These are phyloP conservation scores for Microcera coccophila DNA, from an alignment of 2,329 filamentous ascomycete genomes.

Conservation along the genomic window DNA sequence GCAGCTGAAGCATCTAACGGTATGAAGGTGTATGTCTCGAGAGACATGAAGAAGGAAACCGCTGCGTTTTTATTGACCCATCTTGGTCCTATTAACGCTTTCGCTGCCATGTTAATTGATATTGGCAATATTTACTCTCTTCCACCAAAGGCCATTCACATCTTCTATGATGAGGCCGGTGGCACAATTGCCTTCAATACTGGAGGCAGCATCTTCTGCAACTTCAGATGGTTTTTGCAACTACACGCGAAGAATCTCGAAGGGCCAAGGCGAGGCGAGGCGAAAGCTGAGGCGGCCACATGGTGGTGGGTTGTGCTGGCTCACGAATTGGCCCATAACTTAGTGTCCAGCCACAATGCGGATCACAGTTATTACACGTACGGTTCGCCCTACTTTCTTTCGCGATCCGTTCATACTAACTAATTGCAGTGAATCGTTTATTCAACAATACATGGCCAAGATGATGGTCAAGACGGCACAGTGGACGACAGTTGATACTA, in stretches of 20 bases:
- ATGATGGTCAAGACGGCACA: slow-evolving; percentile 56
- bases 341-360: slow-evolving; percentile 72
- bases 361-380: slow-evolving; percentile 80
- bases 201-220: slow-evolving; percentile 86
- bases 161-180: slow-evolving; percentile 78
- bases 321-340: slow-evolving; percentile 92
- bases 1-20: slow-evolving; percentile 66
- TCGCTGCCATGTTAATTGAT: slow-evolving; percentile 66
- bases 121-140: slow-evolving; percentile 71
- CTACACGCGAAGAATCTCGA: slow-evolving; percentile 59
- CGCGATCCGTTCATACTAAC: slow-evolving; percentile 15
- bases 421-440: slow-evolving; percentile 63
- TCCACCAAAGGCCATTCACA: slow-evolving; percentile 65
- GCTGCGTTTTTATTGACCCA: slow-evolving; percentile 58
- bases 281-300: slow-evolving; percentile 64
- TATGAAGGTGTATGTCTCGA: slow-evolving; percentile 70
- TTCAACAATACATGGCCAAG: slow-evolving; percentile 70
- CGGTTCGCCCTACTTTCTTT: slow-evolving; percentile 25
- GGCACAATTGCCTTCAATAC: slow-evolving; percentile 91
- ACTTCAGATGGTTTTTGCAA: slow-evolving; percentile 80
- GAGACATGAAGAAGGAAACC: slow-evolving; percentile 45
- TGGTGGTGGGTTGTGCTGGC: slow-evolving; percentile 97
- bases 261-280: slow-evolving; percentile 35
- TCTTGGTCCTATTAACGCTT: slow-evolving; percentile 60
- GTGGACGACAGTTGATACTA: slow-evolving; percentile 26